These are phyloP conservation scores for Huntiella savannae DNA, from an alignment of 2,329 filamentous ascomycete species.

Conservation along the genomic window DNA sequence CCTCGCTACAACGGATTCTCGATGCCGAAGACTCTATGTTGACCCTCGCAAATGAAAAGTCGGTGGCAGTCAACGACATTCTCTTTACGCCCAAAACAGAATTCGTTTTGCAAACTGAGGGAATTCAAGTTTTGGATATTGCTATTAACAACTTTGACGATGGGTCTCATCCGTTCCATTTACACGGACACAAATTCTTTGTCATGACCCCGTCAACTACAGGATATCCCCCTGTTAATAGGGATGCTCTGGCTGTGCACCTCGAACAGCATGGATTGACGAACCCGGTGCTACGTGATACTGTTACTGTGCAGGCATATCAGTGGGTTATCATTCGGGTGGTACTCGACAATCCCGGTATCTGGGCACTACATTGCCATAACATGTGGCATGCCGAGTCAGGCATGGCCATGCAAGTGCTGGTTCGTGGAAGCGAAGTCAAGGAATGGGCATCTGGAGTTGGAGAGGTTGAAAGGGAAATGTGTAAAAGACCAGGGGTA, in stretches of 20 bases:
- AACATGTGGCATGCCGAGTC: slow-evolving; percentile 39
- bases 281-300: slow-evolving; percentile 22
- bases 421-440: slow-evolving; percentile 14
- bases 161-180: slow-evolving; percentile 23
- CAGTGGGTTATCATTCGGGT: slow-evolving; percentile 36
- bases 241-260: slow-evolving; percentile 14
- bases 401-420: slow-evolving; percentile 40
- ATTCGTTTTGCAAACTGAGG: slow-evolving; percentile 29
- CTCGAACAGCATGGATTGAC: slow-evolving; percentile 15
- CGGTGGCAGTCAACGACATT: slow-evolving; percentile 16
- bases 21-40: slow-evolving; percentile 11
- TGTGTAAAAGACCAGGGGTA: slow-evolving; percentile 18
- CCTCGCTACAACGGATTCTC: slow-evolving; percentile 20
- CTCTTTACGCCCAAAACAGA: slow-evolving; percentile 17
- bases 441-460: neutral
- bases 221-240: slow-evolving; percentile 19
- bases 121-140: slow-evolving; percentile 26
- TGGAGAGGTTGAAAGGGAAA: slow-evolving; percentile 12
- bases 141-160: slow-evolving; percentile 20
- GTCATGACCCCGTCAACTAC: slow-evolving; percentile 18
- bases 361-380: slow-evolving; percentile 41
- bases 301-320: slow-evolving; percentile 32
- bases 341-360: slow-evolving; percentile 35
- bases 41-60: neutral
- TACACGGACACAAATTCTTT: slow-evolving; percentile 38